Conservation (phyloP, 257 asterid species). For the Cynanchum wilfordii region DNA sequence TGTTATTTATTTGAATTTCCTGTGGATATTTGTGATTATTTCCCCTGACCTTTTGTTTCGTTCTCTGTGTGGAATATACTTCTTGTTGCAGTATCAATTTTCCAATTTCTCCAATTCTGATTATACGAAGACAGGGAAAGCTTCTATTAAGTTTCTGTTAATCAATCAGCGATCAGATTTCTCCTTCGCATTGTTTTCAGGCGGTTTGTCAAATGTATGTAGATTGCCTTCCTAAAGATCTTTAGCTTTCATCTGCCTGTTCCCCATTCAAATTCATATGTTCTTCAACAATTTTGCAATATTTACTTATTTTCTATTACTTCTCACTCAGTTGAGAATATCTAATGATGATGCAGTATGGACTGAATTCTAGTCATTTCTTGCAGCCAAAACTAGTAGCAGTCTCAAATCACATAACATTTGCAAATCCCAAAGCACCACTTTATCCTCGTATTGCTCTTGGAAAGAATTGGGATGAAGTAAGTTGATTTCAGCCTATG, state of each 20-base stretch:
- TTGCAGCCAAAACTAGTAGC: conserved; percentile 83
- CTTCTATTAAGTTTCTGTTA: conserved; percentile 57
- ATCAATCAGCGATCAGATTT: conserved; percentile 70
- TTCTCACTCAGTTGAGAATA: not conserved
- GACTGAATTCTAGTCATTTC: conserved; percentile 12
- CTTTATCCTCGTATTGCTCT: conserved; percentile 92
- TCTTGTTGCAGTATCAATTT: conserved; percentile 59
- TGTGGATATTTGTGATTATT: conserved; percentile 5
- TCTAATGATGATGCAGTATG: not conserved
- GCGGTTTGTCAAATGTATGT: conserved; percentile 46
- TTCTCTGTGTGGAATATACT: conserved; percentile 2
- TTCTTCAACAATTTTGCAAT: not conserved
- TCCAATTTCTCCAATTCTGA: conserved; percentile 54
- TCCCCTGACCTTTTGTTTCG: conserved; percentile 8
- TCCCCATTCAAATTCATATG: not conserved
- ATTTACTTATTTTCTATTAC: not conserved
- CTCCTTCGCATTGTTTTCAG: conserved; percentile 50
- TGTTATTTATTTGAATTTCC: not conserved
- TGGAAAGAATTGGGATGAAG: conserved; percentile 93
- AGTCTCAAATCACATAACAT: conserved; percentile 69
- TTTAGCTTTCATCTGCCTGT: not conserved
- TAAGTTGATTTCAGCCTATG: conserved; percentile 31
- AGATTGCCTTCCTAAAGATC: not conserved
- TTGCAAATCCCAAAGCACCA: conserved; percentile 84
- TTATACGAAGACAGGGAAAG: conserved; percentile 57